Conservation (phyloP, 2,329 filamentous ascomycete genomes). For the Graphium sp. region DNA sequence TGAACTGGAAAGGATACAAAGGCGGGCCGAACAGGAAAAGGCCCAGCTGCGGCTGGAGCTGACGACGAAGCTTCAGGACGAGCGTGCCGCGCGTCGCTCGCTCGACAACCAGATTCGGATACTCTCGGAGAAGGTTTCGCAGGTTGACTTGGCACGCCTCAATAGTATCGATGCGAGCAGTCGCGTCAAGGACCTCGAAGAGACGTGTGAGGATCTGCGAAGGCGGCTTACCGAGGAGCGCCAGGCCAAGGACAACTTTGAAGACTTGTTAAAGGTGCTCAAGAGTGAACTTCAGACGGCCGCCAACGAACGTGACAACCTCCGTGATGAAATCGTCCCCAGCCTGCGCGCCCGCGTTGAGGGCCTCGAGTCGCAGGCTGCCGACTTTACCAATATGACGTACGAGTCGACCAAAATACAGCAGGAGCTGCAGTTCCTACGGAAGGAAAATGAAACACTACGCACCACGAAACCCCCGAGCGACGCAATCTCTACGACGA, state of each 20-base stretch:
- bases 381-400: slow-evolving; percentile 53
- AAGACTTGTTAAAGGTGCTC: slow-evolving; percentile 75
- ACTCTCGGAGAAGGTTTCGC: slow-evolving; percentile 62
- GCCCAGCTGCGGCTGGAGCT: slow-evolving; percentile 74
- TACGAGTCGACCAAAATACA: slow-evolving; percentile 77
- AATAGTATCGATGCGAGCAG: slow-evolving; percentile 37
- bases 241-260: slow-evolving; percentile 79
- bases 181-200: slow-evolving; percentile 63
- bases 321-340: slow-evolving; percentile 76
- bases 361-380: slow-evolving; percentile 58
- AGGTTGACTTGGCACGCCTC: slow-evolving; percentile 35
- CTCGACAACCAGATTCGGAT: slow-evolving; percentile 74
- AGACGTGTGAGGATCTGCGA: slow-evolving; percentile 63
- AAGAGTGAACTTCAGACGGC: slow-evolving; percentile 68
- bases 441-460: slow-evolving; percentile 47
- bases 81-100: slow-evolving; percentile 56
- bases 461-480: slow-evolving; percentile 18
- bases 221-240: slow-evolving; percentile 73
- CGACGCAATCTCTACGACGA: slow-evolving; percentile 6
- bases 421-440: slow-evolving; percentile 63
- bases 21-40: slow-evolving; percentile 79
- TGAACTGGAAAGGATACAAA: slow-evolving; percentile 68
- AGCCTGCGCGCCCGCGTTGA: slow-evolving; percentile 61
- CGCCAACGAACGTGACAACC: slow-evolving; percentile 77
- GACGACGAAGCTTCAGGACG: slow-evolving; percentile 74